Conservation (phyloP, 192 early-diverging fungal species). For the Coemansia sp. region DNA sequence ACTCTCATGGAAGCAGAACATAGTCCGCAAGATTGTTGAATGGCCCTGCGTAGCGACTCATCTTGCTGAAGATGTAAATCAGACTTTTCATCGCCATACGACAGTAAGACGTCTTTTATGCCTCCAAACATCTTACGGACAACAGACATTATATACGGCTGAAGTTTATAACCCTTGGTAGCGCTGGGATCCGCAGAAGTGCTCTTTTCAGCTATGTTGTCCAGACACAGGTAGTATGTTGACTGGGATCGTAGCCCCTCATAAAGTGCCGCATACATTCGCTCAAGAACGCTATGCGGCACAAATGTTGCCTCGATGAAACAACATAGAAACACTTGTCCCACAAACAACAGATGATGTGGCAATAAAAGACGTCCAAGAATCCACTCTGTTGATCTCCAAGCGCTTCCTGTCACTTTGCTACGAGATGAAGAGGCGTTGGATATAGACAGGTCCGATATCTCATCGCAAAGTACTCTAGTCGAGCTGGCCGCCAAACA, state of each 20-base stretch:
- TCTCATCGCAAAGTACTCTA: slow-evolving; percentile 8
- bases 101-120: slow-evolving; percentile 5
- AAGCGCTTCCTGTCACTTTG: slow-evolving; percentile 4
- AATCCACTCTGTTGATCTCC: slow-evolving; percentile 15
- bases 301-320: slow-evolving; percentile 10
- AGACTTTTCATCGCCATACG: not conserved
- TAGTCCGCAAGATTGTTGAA: slow-evolving; percentile 10
- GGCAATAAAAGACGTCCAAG: slow-evolving; percentile 27
- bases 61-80: not conserved
- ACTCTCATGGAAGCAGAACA: slow-evolving; percentile 19
- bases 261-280: slow-evolving; percentile 16
- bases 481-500: slow-evolving; percentile 19
- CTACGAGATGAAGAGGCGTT: not conserved
- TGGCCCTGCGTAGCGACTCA: not conserved
- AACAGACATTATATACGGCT: slow-evolving; percentile 10
- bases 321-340: slow-evolving; percentile 19
- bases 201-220: slow-evolving; percentile 2
- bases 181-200: not conserved
- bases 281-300: slow-evolving; percentile 11
- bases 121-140: slow-evolving; percentile 22
- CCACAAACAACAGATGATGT: slow-evolving; percentile 34
- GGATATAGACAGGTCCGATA: slow-evolving; percentile 8
- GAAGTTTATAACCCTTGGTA: not conserved
- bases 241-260: not conserved
- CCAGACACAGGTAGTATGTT: slow-evolving; percentile 21